phyloP scores from a whole-genome alignment of 768 basidiomycete species.

The Tricholoma sp. region DNA sequence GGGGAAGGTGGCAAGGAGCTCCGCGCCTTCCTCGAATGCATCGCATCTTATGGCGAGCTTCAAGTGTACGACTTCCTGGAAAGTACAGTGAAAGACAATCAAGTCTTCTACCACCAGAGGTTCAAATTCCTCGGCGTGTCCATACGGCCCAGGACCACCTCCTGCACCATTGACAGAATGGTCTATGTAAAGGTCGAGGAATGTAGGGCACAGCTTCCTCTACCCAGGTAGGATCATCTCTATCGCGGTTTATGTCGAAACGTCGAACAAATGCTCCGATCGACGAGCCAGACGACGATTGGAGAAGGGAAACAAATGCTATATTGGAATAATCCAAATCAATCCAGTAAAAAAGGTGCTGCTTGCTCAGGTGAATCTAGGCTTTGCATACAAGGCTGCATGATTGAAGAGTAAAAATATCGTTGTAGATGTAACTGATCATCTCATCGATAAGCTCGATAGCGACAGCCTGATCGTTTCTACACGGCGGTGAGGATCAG shows the following conservation, averaged over 20 bases:
- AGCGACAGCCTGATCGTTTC: background rate
- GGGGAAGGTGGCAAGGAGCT: background rate
- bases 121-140: background rate
- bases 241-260: background rate
- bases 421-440: background rate
- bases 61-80: background rate
- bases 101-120: background rate
- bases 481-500: too few relatives aligned
- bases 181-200: background rate
- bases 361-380: background rate
- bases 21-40: background rate
- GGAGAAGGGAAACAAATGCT: background rate
- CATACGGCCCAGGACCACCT: background rate
- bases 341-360: background rate
- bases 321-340: background rate
- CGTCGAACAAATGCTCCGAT: background rate
- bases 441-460: background rate
- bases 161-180: background rate
- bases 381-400: background rate
- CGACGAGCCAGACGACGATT: background rate
- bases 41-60: background rate
- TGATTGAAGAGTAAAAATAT: background rate
- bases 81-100: background rate
- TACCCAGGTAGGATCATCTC: background rate
- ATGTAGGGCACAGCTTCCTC: background rate